Conservation (phyloP, 805 yeast genomes). For the Yarrowia osloensis region DNA sequence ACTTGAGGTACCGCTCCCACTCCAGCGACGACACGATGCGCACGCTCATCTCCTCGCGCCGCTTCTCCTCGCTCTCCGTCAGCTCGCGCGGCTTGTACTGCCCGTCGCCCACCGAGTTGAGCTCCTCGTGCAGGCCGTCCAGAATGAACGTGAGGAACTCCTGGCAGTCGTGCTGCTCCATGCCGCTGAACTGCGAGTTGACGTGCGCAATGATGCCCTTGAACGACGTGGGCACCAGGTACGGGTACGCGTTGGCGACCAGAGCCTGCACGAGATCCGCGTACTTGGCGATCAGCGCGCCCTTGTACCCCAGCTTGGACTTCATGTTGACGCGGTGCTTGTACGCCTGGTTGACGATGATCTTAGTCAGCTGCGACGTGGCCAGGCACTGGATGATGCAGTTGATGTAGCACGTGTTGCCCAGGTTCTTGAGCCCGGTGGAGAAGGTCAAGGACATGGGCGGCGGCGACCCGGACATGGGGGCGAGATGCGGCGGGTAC, state of each 20-base stretch:
- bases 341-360: conserved; percentile 64
- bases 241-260: conserved; percentile 51
- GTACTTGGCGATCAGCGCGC: conserved; percentile 70
- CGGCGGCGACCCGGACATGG: conserved; percentile 28
- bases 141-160: conserved; percentile 75
- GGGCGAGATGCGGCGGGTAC: conserved; percentile 16
- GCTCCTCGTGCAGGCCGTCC: conserved; percentile 80
- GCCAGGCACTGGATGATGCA: conserved; percentile 83
- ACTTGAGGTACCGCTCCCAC: conserved; percentile 84
- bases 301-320: conserved; percentile 78
- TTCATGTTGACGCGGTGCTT: conserved; percentile 67
- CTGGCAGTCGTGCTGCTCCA: conserved; percentile 82
- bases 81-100: conserved; percentile 55
- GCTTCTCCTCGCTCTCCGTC: conserved; percentile 68
- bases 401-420: conserved; percentile 93
- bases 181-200: conserved; percentile 62
- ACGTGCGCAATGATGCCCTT: conserved; percentile 68
- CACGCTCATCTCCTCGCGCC: conserved; percentile 70
- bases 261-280: conserved; percentile 60
- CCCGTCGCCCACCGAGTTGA: conserved; percentile 63
- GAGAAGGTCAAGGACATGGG: conserved; percentile 45
- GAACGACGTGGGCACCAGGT: conserved; percentile 63
- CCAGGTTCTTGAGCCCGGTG: conserved; percentile 77
- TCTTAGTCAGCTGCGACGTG: conserved; percentile 61
- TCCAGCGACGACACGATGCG: conserved; percentile 84